Evolutionary conservation across 2,329 filamentous ascomycete species (phyloP), one percentile per base, ranked within the genome.

Genomic region (Talaromyces sp.): DNA sequence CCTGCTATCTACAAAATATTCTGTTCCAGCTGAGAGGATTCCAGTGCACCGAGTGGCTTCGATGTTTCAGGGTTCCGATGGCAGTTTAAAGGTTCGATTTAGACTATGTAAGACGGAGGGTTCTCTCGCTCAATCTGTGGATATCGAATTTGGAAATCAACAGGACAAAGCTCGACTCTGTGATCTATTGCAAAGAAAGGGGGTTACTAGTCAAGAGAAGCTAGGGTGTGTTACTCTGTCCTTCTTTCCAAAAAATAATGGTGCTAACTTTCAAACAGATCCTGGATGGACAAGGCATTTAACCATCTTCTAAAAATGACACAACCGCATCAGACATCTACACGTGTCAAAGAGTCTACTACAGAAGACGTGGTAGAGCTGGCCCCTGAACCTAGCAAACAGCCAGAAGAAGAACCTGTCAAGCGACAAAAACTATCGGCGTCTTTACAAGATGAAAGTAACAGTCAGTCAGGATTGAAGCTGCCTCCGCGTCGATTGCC

Each of bases 211-310:
- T 8, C 41, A 54, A 5, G 43, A 54, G 0, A 77, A 68, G 61
- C 17, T 53, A 2, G 58, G 62, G 73, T 75, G 68, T 35, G 72
- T 64, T 9, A 38, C 21, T 9, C 26, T n/a, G 24, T 43, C 17
- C 13, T 51, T 58, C 4, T 21, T 32, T 50, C 29, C 11, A 27
- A 51, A 32, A 13, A 24, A 32, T 38, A 53, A 11, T 24, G 13
- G 57, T 64, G 17, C 60, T 65, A 66, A 60, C 64, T 59, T 26
- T 19, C 35, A 24, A 56, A 41, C 19, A 77, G 74, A 38, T 59
- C 64, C 17, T 73, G 69, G 67, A 72, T 77, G 70, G 66, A 75
- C 38, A 67, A 66, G 13, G 61, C 65, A 8, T 76, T 77, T 58
- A 60, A 60, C 38, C 66, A 35, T 3, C 55, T 64, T 24, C 58